A percentile compares a stretch with the other conserved stretches of the same genome.
Conservation (phyloP, 768 basidiomycete species). For the Amanita brunnescens region DNA sequence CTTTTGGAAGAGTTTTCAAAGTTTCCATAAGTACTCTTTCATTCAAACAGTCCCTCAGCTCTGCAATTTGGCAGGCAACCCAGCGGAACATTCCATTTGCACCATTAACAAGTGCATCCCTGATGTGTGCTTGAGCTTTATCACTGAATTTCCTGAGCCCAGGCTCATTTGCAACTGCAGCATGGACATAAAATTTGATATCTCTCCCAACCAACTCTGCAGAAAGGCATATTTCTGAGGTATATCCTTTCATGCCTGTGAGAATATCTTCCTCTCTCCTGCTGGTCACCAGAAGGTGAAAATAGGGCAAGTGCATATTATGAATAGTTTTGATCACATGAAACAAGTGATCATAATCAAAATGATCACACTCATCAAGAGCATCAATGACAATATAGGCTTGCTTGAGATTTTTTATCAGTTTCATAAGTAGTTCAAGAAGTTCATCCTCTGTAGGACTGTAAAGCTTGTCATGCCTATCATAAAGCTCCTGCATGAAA, state of each 20-base stretch:
- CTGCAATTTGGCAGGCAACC: conserved; percentile 1
- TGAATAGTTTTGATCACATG: not conserved
- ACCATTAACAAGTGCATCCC: not conserved
- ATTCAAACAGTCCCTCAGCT: not conserved
- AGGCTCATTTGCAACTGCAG: not conserved
- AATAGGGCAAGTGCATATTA: not conserved
- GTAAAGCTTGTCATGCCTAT: not conserved
- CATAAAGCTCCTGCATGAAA: not conserved
- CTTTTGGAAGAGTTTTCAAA: not conserved
- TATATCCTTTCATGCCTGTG: not conserved
- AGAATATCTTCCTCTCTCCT: not conserved
- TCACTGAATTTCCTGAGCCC: not conserved
- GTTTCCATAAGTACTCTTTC: not conserved
- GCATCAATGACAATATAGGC: conserved; percentile 4
- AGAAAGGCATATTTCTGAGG: not conserved
- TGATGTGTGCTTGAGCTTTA: not conserved
- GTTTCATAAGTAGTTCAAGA: not conserved
- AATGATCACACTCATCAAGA: conserved; percentile 3
- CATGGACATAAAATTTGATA: not conserved
- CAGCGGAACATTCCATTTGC: conserved; percentile 2
- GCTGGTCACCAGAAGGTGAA: not conserved
- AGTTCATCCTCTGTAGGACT: not conserved
- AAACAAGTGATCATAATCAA: not conserved
- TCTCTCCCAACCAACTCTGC: not conserved
- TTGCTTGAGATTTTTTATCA: not conserved